A percentile compares a stretch with the other conserved stretches of the same genome.
phyloP scores from a whole-genome alignment of 305 asterid species.

The Striga hermonthica region DNA sequence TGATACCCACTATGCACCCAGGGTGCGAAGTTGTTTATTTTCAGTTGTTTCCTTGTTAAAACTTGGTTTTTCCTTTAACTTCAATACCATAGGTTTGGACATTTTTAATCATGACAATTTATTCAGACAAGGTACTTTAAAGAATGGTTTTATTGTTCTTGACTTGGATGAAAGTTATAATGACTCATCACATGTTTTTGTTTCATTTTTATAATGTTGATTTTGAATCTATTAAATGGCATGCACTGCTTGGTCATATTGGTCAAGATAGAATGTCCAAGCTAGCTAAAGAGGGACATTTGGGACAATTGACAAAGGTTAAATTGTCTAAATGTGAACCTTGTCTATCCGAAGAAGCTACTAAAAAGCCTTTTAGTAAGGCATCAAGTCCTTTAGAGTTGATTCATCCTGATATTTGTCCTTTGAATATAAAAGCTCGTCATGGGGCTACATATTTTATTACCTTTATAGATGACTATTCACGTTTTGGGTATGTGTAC shows the following conservation, averaged over 20 bases:
- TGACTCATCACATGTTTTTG: background rate
- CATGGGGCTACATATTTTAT: background rate
- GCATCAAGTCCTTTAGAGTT: background rate
- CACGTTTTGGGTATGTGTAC: conserved; percentile 7
- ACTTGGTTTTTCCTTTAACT: too few relatives aligned
- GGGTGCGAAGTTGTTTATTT: too few relatives aligned
- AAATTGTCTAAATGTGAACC: background rate
- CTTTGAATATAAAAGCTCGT: background rate
- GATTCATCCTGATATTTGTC: too few relatives aligned
- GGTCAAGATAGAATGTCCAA: background rate
- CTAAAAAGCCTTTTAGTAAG: background rate
- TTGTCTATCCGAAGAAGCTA: background rate
- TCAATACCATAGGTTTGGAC: too few relatives aligned
- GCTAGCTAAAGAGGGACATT: background rate
- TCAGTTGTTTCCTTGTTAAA: too few relatives aligned
- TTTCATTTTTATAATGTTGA: background rate
- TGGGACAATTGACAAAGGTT: background rate
- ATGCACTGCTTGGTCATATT: background rate
- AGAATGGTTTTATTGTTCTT: too few relatives aligned
- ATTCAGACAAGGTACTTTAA: too few relatives aligned
- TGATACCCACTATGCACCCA: too few relatives aligned
- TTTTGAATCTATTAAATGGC: background rate
- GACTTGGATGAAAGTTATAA: too few relatives aligned
- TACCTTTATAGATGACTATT: background rate
- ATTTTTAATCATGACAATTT: too few relatives aligned